Evolutionary conservation across 176 grass and related monocot genomes (phyloP), one percentile per base, ranked within the genome.

Genomic region (Oryza glaberrima): DNA sequence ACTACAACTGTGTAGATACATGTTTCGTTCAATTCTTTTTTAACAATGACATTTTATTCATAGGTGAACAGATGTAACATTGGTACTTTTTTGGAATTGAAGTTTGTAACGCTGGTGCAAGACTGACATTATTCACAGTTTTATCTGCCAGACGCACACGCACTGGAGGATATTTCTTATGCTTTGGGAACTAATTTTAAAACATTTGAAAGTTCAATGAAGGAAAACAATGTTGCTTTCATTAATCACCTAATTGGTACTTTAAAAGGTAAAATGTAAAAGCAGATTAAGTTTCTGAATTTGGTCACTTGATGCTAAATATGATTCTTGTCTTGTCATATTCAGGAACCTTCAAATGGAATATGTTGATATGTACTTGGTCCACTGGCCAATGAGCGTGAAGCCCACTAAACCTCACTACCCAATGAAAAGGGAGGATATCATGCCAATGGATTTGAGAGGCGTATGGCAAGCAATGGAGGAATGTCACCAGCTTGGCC

Each of bases 351-450:
- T 94, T 71, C 74, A 88, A 82, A 52, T 92, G 78, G 90, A 94
- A 81, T 90, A 88, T 70, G 77, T 94, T 72, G 93, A 94, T 85
- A 25, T 94, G 67, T 92, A 94, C 80, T 79, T 94, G 67, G 43
- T 92, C 12, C 93, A 90, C 54, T 92, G 87, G 84, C 90, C 90
- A 4, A 84, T 90, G 76, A 79, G 77, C 7, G 12, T 84, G 70
- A 95, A 86, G 54, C 90, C 87, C 22, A 88, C 70, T 26, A 87
- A 78, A 32, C 64, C 72, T 20, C 72, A 76, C 19, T 77, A 81
- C 17, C 81, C 77, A 15, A 66, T 88, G 73, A 86, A 81, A 73
- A 84, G 78, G 70, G 90, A 90, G 80, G 82, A 95, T 36, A 83
- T 92, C 14, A 41, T 92, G 54, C 85, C 52, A 0, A 82, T 95